Percentiles rank a stretch among this genome's conserved stretches.
These are phyloP conservation scores for Colletotrichum nymphaeae DNA, from an alignment of 2,329 filamentous ascomycete genomes.

Conservation along the genomic window DNA sequence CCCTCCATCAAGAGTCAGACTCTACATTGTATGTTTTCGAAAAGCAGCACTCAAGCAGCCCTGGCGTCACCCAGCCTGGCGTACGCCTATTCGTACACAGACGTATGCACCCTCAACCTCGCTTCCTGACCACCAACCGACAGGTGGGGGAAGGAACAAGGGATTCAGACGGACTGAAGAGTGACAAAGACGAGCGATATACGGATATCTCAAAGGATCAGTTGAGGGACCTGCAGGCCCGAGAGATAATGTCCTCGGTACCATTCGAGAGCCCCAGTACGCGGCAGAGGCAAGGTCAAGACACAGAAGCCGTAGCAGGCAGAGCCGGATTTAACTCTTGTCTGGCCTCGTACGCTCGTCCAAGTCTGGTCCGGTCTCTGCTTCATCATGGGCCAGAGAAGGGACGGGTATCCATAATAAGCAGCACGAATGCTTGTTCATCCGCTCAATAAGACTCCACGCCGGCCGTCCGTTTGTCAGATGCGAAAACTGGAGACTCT, in stretches of 20 bases:
- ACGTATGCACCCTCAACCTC: conserved; percentile 4
- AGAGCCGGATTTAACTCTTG: neutral
- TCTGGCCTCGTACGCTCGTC: conserved; percentile 21
- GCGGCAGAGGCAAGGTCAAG: conserved; percentile 8
- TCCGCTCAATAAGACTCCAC: conserved; percentile 34
- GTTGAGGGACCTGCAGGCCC: conserved; percentile 30
- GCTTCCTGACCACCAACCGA: neutral
- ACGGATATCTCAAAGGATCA: conserved; percentile 11
- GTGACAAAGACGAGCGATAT: conserved; percentile 7
- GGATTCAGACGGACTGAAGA: neutral
- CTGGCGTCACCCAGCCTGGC: conserved; percentile 13
- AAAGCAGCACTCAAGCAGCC: conserved; percentile 21
- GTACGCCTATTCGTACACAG: conserved; percentile 2
- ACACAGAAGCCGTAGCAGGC: conserved; percentile 15
- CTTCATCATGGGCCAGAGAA: conserved; percentile 26
- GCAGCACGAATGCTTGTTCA: conserved; percentile 34
- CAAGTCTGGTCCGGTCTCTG: conserved; percentile 25
- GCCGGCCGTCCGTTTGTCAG: conserved; percentile 33
- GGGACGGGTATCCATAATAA: conserved; percentile 29
- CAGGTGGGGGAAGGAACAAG: neutral
- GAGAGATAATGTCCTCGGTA: conserved; percentile 24
- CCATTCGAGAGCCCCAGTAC: conserved; percentile 10
- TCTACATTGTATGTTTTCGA: conserved; percentile 12
- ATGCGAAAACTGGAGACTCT: conserved; percentile 31
- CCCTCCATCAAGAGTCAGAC: conserved; percentile 1